Evolutionary conservation across 2,329 filamentous ascomycete species (phyloP).

Genomic region (Monilinia vaccinii-corymbosi): DNA sequence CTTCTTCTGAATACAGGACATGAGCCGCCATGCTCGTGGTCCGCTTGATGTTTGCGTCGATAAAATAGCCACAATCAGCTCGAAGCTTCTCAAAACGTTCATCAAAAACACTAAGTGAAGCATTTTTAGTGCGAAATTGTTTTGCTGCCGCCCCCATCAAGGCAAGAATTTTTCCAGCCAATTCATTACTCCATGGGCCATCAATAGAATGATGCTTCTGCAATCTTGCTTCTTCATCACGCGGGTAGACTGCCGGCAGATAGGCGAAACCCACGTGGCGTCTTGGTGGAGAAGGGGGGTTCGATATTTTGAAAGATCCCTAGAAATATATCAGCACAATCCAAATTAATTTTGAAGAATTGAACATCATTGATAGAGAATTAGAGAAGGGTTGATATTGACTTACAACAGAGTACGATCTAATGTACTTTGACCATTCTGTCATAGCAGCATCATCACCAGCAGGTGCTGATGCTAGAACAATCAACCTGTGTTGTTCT

Average conservation of each 20-base stretch:
- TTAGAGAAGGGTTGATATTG: neutral
- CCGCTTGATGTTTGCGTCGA: slow-evolving; percentile 24
- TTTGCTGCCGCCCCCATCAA: slow-evolving; percentile 23
- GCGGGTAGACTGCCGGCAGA: slow-evolving; percentile 26
- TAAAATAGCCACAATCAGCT: slow-evolving; percentile 25
- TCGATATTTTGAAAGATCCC: slow-evolving; percentile 29
- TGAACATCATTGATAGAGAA: neutral
- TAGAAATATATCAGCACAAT: slow-evolving; percentile 14
- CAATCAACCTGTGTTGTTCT: slow-evolving; percentile 12
- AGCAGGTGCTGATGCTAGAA: slow-evolving; percentile 3
- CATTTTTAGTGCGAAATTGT: slow-evolving; percentile 24
- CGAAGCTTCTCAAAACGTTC: slow-evolving; percentile 28
- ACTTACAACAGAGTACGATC: slow-evolving; percentile 15
- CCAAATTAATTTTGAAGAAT: neutral
- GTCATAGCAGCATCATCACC: neutral
- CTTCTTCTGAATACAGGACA: slow-evolving; percentile 29
- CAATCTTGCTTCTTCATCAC: slow-evolving; percentile 24
- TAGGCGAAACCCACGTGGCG: slow-evolving; percentile 21
- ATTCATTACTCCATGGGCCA: slow-evolving; percentile 18
- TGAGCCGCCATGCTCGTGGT: slow-evolving; percentile 31
- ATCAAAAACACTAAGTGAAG: slow-evolving; percentile 31
- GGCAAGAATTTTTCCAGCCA: slow-evolving; percentile 15
- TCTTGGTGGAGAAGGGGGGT: slow-evolving; percentile 29
- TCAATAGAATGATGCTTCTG: slow-evolving; percentile 19
- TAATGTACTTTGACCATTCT: slow-evolving; percentile 13